Evolutionary conservation across 768 basidiomycete genomes (phyloP).

Genomic region (Ramaria sp.): DNA sequence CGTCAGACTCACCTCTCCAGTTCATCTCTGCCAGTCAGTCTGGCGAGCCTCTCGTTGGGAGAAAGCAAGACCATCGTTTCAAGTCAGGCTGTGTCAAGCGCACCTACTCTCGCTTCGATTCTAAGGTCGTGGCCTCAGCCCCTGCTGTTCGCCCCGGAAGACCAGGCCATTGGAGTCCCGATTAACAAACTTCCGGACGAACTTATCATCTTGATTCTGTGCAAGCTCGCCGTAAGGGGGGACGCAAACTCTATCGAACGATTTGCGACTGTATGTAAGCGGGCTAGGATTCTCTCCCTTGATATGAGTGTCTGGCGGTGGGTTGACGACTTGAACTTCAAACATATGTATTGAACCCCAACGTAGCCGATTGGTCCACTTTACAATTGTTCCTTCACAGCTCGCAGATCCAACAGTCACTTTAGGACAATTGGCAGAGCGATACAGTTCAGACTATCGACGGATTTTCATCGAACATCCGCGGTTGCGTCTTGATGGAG

Average conservation of each 20-base stretch:
- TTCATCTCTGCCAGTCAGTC: conserved; percentile 6
- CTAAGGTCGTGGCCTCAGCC: conserved; percentile 1
- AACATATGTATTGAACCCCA: conserved; percentile 9
- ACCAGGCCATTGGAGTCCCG: conserved; percentile 45
- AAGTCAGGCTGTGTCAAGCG: not conserved
- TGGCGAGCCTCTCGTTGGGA: conserved; percentile 13
- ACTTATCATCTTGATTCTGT: conserved; percentile 56
- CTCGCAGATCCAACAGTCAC: conserved; percentile 36
- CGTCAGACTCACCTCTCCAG: not conserved
- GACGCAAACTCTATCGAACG: conserved; percentile 63
- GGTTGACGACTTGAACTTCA: not conserved
- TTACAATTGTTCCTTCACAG: conserved; percentile 69
- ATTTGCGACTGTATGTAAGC: conserved; percentile 64
- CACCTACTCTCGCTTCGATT: not conserved
- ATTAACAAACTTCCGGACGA: conserved; percentile 66
- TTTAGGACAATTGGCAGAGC: conserved; percentile 37
- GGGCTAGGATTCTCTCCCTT: conserved; percentile 60
- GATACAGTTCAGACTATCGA: conserved; percentile 57
- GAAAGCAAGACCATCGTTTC: not conserved
- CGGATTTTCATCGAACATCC: conserved; percentile 77
- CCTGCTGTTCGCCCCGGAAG: conserved; percentile 50
- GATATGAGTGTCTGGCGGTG: conserved; percentile 73
- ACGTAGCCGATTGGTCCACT: conserved; percentile 35
- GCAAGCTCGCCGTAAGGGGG: conserved; percentile 27
- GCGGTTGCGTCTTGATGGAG: conserved; percentile 73